Conservation (phyloP, 1,284 basidiomycete species). For the Polyporus tsugae region DNA sequence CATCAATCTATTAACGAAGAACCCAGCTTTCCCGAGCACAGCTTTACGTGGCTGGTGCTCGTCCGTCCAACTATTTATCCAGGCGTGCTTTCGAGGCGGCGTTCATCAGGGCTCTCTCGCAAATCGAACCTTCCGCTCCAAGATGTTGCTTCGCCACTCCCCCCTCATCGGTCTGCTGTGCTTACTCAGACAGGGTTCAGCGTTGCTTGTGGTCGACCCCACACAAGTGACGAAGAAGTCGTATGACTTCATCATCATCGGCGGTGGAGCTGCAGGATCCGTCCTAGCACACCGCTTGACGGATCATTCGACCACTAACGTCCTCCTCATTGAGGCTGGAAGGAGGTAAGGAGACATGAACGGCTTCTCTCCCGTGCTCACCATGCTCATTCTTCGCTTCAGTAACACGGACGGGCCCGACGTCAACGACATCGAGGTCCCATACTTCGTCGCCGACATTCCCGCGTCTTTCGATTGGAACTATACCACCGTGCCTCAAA, state of each 20-base stretch:
- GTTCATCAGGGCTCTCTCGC: background rate
- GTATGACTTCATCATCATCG: slow-evolving; percentile 4
- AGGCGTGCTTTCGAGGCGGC: background rate
- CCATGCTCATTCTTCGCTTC: background rate
- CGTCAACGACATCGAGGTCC: background rate
- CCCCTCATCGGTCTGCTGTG: background rate
- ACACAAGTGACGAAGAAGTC: background rate
- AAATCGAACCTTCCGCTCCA: background rate
- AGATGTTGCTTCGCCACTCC: background rate
- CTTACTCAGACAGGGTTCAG: background rate
- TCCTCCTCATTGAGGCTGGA: background rate
- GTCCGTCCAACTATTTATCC: background rate
- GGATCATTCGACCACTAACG: background rate
- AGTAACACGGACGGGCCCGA: background rate
- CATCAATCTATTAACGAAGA: background rate
- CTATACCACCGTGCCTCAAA: slow-evolving; percentile 27
- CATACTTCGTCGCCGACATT: slow-evolving; percentile 2
- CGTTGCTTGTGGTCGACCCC: background rate
- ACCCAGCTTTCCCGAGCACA: background rate
- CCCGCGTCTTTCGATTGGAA: slow-evolving; percentile 24
- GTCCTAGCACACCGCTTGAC: slow-evolving; percentile 1
- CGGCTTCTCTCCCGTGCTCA: background rate
- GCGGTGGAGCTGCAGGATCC: background rate
- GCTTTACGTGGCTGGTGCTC: background rate
- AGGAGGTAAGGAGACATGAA: background rate